phyloP scores from a whole-genome alignment of 768 basidiomycete species.

The Lactarius psammicola region DNA sequence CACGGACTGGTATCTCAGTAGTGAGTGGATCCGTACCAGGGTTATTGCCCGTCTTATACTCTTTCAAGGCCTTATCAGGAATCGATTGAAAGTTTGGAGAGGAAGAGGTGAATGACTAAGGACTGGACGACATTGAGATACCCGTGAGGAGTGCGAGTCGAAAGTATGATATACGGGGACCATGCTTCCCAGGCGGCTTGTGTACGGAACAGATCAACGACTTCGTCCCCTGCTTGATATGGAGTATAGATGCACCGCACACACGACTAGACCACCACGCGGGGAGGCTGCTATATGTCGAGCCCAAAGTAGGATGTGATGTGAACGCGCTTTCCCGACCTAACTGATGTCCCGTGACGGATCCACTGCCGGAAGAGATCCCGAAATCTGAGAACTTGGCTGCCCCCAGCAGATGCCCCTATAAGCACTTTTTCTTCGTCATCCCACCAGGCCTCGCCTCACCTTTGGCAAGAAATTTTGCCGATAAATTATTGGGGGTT shows the following conservation, averaged over 20 bases:
- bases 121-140: neutral
- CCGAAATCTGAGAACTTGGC: neutral
- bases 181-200: neutral
- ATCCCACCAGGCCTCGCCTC: constrained; percentile 2
- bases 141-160: neutral
- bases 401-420: neutral
- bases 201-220: neutral
- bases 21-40: neutral
- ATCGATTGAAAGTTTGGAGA: no score
- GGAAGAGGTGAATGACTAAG: no score
- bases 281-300: neutral
- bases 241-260: neutral
- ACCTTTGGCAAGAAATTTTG: neutral
- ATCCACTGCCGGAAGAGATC: constrained; percentile 13
- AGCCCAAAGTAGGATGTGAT: neutral
- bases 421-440: neutral
- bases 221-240: neutral
- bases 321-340: neutral
- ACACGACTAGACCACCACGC: neutral
- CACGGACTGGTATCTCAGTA: neutral
- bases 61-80: neutral
- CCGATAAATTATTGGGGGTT: no score
- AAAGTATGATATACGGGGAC: neutral
- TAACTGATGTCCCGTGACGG: neutral
- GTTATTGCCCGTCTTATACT: neutral